Evolutionary conservation across 2,329 filamentous ascomycete genomes (phyloP).

Genomic region (Didymella lethalis): DNA sequence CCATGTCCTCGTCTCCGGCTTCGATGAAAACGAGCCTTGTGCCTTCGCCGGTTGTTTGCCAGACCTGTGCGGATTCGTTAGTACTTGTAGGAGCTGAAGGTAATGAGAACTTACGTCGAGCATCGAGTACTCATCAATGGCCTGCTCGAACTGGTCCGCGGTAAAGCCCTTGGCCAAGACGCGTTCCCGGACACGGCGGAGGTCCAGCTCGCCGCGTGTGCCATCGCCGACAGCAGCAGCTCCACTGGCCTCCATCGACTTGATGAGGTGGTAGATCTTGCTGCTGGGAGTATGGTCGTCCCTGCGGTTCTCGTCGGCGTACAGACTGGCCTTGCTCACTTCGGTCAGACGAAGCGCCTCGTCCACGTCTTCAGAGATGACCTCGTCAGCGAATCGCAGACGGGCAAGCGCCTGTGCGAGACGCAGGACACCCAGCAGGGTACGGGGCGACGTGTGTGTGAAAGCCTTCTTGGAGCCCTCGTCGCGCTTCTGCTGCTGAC

Average conservation of each 20-base stretch:
- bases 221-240: constrained; percentile 81
- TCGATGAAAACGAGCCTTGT: constrained; percentile 64
- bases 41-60: constrained; percentile 64
- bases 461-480: constrained; percentile 93
- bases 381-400: constrained; percentile 83
- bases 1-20: constrained; percentile 57
- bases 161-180: constrained; percentile 97
- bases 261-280: constrained; percentile 95
- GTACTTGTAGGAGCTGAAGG: constrained; percentile 20
- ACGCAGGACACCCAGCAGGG: constrained; percentile 89
- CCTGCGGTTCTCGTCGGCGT: constrained; percentile 67
- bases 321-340: constrained; percentile 89
- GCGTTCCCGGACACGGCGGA: constrained; percentile 87
- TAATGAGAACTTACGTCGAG: constrained; percentile 76
- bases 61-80: constrained; percentile 55
- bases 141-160: constrained; percentile 85
- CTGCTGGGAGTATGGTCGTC: constrained; percentile 81
- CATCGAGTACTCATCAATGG: constrained; percentile 87
- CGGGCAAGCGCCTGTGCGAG: constrained; percentile 92
- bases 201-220: constrained; percentile 75
- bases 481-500: constrained; percentile 88
- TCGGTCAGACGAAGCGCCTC: constrained; percentile 91
- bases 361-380: constrained; percentile 92
- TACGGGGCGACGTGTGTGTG: constrained; percentile 91
- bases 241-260: constrained; percentile 83